Evolutionary conservation across 2,329 filamentous ascomycete genomes (phyloP).

Genomic region (Calonectria pseudoturangicola): DNA sequence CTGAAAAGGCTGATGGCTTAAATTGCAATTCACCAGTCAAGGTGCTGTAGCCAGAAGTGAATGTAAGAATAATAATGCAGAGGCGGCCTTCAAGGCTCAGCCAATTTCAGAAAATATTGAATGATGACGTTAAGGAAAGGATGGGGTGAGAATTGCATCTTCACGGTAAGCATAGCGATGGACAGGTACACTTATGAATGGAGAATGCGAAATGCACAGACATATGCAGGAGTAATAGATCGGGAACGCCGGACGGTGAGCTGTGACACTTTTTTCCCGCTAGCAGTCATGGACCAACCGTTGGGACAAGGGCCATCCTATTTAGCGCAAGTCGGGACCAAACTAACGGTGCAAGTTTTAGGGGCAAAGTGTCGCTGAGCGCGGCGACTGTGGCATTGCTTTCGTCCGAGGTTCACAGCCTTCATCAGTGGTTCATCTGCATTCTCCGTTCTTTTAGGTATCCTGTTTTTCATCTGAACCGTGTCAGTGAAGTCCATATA

Average conservation of each 20-base stretch:
- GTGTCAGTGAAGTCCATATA: no score
- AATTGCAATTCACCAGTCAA: slow-evolving; percentile 7
- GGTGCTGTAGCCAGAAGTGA: neutral
- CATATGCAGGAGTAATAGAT: slow-evolving; percentile 21
- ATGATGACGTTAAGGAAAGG: neutral
- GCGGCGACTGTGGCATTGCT: neutral
- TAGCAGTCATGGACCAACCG: neutral
- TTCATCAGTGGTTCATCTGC: no score
- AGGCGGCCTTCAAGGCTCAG: slow-evolving; percentile 14
- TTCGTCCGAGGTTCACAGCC: neutral
- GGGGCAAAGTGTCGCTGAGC: neutral
- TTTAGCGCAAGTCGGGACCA: slow-evolving; percentile 1
- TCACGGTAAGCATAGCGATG: neutral
- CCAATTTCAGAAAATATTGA: neutral
- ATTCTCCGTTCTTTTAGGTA: no score
- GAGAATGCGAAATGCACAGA: slow-evolving; percentile 20
- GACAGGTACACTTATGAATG: slow-evolving; percentile 5
- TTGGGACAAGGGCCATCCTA: neutral
- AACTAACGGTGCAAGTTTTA: slow-evolving; percentile 12
- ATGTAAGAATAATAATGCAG: slow-evolving; percentile 1
- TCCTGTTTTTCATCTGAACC: no score
- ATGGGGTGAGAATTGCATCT: neutral
- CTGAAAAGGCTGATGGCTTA: neutral
- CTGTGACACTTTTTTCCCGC: slow-evolving; percentile 2
- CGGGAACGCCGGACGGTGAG: slow-evolving; percentile 26